These are phyloP conservation scores for Dothiorella sarmentorum DNA, from an alignment of 2,329 filamentous ascomycete species.

Conservation along the genomic window DNA sequence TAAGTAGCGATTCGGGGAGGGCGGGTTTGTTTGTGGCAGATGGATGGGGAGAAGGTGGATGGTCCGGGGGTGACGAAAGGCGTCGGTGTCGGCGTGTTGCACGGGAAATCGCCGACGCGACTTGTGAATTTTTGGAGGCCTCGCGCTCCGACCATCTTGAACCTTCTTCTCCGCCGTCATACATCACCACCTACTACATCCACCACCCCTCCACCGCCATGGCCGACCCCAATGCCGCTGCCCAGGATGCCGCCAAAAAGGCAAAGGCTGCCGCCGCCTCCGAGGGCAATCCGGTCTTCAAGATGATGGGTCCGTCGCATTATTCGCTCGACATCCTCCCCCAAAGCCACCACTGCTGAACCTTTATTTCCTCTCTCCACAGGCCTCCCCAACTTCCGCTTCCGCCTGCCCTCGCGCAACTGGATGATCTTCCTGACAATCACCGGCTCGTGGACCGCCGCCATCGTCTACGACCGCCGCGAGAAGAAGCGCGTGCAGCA, in stretches of 20 bases:
- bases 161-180: background rate
- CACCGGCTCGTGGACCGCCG: constrained; percentile 71
- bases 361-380: background rate
- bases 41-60: too few relatives aligned
- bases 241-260: constrained; percentile 2
- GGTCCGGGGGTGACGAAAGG: constrained; percentile 10
- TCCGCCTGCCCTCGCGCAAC: constrained; percentile 87
- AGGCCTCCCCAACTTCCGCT: constrained; percentile 80
- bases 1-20: background rate
- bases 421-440: constrained; percentile 94
- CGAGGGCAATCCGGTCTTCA: constrained; percentile 34
- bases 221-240: constrained; percentile 5
- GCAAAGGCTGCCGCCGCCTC: background rate
- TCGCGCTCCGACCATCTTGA: background rate
- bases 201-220: background rate
- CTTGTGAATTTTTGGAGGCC: background rate
- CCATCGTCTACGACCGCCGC: constrained; percentile 86
- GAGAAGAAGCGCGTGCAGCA: constrained; percentile 81
- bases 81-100: background rate
- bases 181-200: background rate
- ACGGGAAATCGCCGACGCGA: background rate
- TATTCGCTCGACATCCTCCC: too few relatives aligned
- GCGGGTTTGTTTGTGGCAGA: too few relatives aligned
- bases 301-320: constrained; percentile 38
- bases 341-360: too few relatives aligned